Conservation (phyloP, 2,329 filamentous ascomycete species). For the Aspergillus caelatus region DNA sequence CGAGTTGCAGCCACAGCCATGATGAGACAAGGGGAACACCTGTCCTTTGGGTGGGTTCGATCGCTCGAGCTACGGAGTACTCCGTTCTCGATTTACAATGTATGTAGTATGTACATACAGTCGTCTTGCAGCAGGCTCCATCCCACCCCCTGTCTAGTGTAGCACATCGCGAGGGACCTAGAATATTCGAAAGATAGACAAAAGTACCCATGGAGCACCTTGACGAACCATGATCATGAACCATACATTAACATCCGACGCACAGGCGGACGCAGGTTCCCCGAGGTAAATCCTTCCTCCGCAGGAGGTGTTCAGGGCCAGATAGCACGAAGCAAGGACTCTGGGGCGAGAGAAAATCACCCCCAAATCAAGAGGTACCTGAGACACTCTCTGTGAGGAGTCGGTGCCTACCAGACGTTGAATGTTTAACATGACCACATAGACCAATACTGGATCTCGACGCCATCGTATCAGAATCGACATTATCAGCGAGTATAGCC, state of each 20-base stretch:
- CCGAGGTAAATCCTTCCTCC: slow-evolving; percentile 23
- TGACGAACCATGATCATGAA: slow-evolving; percentile 10
- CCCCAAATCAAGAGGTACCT: slow-evolving; percentile 13
- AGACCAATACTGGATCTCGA: background rate
- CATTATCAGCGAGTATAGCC: slow-evolving; percentile 6
- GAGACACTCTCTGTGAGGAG: slow-evolving; percentile 29
- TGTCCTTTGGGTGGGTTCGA: background rate
- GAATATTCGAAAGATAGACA: slow-evolving; percentile 5
- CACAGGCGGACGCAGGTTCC: slow-evolving; percentile 19
- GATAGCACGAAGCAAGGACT: slow-evolving; percentile 40
- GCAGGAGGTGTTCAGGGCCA: slow-evolving; percentile 20
- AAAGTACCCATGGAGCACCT: slow-evolving; percentile 20
- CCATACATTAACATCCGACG: slow-evolving; percentile 26
- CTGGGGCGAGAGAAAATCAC: slow-evolving; percentile 5
- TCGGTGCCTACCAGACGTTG: background rate
- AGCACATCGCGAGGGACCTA: background rate
- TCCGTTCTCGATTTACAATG: background rate
- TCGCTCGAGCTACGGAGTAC: background rate
- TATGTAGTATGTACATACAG: background rate
- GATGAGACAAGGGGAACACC: background rate
- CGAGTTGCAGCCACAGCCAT: background rate
- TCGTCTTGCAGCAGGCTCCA: background rate
- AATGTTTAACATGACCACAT: background rate
- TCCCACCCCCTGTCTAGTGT: background rate
- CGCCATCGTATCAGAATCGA: slow-evolving; percentile 2